Conservation (phyloP, 768 basidiomycete genomes). For the Ramaria rubella region DNA sequence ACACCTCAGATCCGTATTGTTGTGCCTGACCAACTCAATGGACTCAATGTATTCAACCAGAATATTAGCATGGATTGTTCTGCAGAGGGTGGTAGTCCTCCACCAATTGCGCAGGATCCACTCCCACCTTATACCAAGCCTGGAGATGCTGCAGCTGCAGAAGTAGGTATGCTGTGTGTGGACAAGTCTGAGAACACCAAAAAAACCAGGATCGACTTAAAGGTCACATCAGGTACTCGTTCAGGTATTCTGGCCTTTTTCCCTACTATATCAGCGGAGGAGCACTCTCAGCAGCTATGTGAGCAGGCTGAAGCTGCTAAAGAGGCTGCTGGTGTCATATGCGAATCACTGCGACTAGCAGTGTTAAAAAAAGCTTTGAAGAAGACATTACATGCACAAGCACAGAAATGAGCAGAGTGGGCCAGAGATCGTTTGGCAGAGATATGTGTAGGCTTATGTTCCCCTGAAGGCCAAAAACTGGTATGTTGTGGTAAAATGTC, state of each 20-base stretch:
- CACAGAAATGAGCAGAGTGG: not conserved
- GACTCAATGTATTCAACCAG: no score
- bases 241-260: not conserved
- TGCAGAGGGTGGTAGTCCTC: no score
- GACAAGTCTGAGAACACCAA: not conserved
- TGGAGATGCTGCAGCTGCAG: no score
- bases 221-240: not conserved
- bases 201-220: not conserved
- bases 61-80: no score
- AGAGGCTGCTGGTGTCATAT: not conserved
- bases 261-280: not conserved
- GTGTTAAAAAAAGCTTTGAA: not conserved
- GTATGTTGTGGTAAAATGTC: not conserved
- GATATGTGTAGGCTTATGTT: not conserved
- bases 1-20: no score
- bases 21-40: no score
- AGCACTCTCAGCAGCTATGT: not conserved
- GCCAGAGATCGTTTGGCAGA: not conserved
- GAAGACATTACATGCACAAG: not conserved
- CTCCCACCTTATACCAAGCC: no score
- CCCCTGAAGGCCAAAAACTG: not conserved
- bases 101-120: no score
- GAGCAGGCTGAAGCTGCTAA: not conserved
- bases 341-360: not conserved
- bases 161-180: no score